Conservation (phyloP, 495 filamentous ascomycete species). For the Lepraria neglecta region DNA sequence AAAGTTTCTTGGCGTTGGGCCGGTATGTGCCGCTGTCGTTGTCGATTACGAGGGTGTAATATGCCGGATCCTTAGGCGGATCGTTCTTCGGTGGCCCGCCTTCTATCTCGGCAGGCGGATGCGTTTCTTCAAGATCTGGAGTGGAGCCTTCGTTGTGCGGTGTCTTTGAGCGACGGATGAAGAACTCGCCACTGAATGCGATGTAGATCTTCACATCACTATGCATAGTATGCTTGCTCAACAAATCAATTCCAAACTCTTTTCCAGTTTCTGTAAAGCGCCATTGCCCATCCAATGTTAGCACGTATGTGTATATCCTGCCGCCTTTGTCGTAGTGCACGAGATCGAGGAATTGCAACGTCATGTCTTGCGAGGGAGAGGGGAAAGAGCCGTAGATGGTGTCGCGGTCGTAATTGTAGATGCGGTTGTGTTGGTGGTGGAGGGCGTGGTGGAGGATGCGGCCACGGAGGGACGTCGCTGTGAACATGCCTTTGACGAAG, state of each 20-base stretch:
- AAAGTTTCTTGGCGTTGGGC: constrained; percentile 68
- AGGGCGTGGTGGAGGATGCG: constrained; percentile 74
- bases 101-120: constrained; percentile 38
- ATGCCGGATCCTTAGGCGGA: constrained; percentile 49
- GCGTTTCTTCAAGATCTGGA: constrained; percentile 26
- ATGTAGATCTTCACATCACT: constrained; percentile 85
- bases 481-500: constrained; percentile 86
- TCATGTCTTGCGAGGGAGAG: constrained; percentile 54
- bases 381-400: constrained; percentile 62
- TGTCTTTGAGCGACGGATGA: constrained; percentile 61
- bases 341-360: constrained; percentile 75
- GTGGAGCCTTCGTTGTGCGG: constrained; percentile 30
- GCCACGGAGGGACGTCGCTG: constrained; percentile 64
- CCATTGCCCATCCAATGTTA: constrained; percentile 78
- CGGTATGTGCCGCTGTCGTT: constrained; percentile 93
- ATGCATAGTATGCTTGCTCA: constrained; percentile 94
- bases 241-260: constrained; percentile 85
- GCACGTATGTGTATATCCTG: constrained; percentile 83
- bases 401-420: constrained; percentile 76
- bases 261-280: constrained; percentile 93
- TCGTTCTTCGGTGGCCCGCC: constrained; percentile 35
- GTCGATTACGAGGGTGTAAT: constrained; percentile 87
- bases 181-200: constrained; percentile 89
- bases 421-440: constrained; percentile 78
- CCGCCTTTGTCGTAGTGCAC: constrained; percentile 78